Evolutionary conservation across 2,329 filamentous ascomycete species (phyloP), one percentile per base, ranked within the genome.

Genomic region (Gnomoniopsis sp.): DNA sequence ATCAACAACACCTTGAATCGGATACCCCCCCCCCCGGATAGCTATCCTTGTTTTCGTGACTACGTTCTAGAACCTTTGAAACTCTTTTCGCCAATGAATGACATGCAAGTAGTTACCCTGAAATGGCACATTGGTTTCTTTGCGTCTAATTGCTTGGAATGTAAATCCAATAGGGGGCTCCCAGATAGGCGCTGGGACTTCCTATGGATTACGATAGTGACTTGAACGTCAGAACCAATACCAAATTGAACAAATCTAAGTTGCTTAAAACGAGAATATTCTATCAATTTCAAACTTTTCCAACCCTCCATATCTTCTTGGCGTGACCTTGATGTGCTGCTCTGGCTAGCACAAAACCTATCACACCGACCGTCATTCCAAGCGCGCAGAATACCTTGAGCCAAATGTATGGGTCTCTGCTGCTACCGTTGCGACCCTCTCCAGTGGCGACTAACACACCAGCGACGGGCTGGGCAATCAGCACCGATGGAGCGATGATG

Each of bases 381-480:
- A 79, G 69, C 2, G 84, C 84, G 22, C 78, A 76, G 64, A 86
- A 87, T 1, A 85, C 73, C 68, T 85, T 80, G 61, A 86, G 59
- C 15, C 78, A 77, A 55, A 75, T 70, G 62, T 75, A 84, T 7
- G 38, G 51, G 22, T 53, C 51, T 23, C 51, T 36, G 38, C 36
- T 44, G 12, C 66, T 68, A 4, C 79, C 81, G 33, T 36, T 36
- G 33, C 33, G 33, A 36, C 33, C 14, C 56, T 77, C 50, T 59
- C 76, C 71, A n/a, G 65, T 64, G 10, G 65, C 65, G 19, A 82
- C 69, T 36, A 84, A 69, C 22, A 77, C 78, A 2, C 83, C 83
- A 0, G 77, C 83, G 64, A 87, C 85, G 0, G 84, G 84, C 54
- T 75, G 81, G 1, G 83, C 81, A 1, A 81, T 80, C 49, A 88